Conservation (phyloP, 257 asterid species). For the Phtheirospermum japonicum region DNA sequence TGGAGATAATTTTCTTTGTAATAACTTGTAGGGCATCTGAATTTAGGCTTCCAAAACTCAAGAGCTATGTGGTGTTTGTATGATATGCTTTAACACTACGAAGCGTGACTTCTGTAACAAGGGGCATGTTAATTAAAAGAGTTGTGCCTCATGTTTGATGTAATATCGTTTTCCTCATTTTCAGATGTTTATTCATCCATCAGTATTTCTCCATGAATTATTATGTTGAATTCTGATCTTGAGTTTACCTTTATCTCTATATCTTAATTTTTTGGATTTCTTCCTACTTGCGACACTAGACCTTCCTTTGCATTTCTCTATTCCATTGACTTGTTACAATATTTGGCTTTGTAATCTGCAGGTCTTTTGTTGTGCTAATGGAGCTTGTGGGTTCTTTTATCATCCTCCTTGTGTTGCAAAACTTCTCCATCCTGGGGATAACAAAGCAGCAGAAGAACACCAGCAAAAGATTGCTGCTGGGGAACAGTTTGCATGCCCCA, state of each 20-base stretch:
- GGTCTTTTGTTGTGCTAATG: slow-evolving; percentile 89
- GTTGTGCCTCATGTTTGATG: background rate
- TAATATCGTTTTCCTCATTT: background rate
- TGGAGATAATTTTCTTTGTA: background rate
- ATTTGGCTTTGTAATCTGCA: slow-evolving; percentile 31
- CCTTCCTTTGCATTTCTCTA: background rate
- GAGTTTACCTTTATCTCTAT: slow-evolving; percentile 11
- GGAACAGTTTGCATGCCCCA: slow-evolving; percentile 75
- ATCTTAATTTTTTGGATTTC: slow-evolving; percentile 12
- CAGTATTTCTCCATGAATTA: background rate
- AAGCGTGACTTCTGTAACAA: background rate
- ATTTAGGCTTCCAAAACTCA: background rate
- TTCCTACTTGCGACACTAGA: background rate
- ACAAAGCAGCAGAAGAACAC: slow-evolving; percentile 48
- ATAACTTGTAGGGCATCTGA: background rate
- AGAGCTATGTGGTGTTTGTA: slow-evolving; percentile 3
- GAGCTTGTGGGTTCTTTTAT: slow-evolving; percentile 87
- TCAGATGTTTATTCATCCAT: background rate
- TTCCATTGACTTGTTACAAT: slow-evolving; percentile 3
- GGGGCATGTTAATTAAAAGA: slow-evolving; percentile 1
- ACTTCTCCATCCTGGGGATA: slow-evolving; percentile 54
- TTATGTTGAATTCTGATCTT: background rate
- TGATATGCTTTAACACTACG: background rate
- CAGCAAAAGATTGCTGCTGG: slow-evolving; percentile 61
- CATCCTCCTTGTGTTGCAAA: slow-evolving; percentile 82